Conservation (phyloP, 148 eudicot genomes). For the Amaranthus cruentus region DNA sequence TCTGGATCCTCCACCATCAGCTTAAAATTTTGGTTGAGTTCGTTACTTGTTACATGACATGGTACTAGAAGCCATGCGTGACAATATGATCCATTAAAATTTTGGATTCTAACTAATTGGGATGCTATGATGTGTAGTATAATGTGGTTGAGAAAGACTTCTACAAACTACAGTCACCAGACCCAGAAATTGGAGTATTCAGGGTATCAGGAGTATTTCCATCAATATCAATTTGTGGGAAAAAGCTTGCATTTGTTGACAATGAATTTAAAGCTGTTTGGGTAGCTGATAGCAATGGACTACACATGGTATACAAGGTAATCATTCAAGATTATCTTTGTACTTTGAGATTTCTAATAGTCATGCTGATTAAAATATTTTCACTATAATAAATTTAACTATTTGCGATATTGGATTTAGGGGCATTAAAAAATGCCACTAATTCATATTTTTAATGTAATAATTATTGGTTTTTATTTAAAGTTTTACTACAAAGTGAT, state of each 20-base stretch:
- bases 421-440: too few species aligned
- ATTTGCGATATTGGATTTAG: too few species aligned
- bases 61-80: neutral
- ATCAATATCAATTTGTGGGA: slow-evolving; percentile 11
- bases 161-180: slow-evolving; percentile 1
- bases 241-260: slow-evolving; percentile 18
- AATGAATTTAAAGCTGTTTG: neutral
- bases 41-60: neutral
- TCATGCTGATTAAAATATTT: too few species aligned
- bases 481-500: too few species aligned
- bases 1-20: too few species aligned
- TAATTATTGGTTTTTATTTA: too few species aligned
- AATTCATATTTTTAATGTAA: too few species aligned
- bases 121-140: neutral
- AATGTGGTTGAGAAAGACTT: neutral
- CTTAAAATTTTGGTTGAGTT: too few species aligned
- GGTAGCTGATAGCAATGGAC: slow-evolving; percentile 4
- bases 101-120: too few species aligned
- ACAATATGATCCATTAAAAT: too few species aligned
- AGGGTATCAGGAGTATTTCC: slow-evolving; percentile 20
- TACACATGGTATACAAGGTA: slow-evolving; percentile 14
- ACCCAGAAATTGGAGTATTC: neutral
- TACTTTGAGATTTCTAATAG: neutral
- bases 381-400: too few species aligned
- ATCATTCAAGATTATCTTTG: neutral